A percentile compares a stretch with the other conserved stretches of the same genome.
These are phyloP conservation scores for Boletus rufocinnamomeus DNA, from an alignment of 768 basidiomycete species.

Conservation along the genomic window DNA sequence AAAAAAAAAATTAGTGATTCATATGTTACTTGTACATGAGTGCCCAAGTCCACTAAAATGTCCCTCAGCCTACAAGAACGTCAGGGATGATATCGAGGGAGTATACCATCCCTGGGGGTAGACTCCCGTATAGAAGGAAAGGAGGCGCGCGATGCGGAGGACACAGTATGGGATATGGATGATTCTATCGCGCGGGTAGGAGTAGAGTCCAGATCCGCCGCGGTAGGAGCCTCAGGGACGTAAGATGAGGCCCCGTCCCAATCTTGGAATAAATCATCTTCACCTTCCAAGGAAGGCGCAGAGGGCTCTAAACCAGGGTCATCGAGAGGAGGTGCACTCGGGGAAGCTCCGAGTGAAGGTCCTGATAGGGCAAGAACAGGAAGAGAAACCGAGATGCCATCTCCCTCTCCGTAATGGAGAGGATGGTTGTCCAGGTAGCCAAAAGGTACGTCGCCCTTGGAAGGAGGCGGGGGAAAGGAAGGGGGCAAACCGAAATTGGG, in stretches of 20 bases:
- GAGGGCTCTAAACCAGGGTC: slow-evolving; percentile 44
- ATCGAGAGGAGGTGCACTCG: slow-evolving; percentile 38
- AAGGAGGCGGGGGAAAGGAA: slow-evolving; percentile 37
- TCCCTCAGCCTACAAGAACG: slow-evolving; percentile 5
- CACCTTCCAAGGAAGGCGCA: slow-evolving; percentile 40
- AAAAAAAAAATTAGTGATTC: slow-evolving; percentile 25
- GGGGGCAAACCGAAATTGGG: slow-evolving; percentile 13
- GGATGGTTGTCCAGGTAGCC: slow-evolving; percentile 38
- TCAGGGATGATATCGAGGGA: slow-evolving; percentile 35
- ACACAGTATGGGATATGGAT: background rate
- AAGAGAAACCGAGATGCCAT: slow-evolving; percentile 38
- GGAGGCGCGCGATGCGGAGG: slow-evolving; percentile 5
- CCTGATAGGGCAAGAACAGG: slow-evolving; percentile 44
- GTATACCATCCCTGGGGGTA: slow-evolving; percentile 20
- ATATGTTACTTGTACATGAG: slow-evolving; percentile 28
- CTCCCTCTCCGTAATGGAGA: slow-evolving; percentile 36
- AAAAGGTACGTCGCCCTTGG: slow-evolving; percentile 45
- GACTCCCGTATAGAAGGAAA: slow-evolving; percentile 3
- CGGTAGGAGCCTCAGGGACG: background rate
- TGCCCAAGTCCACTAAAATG: slow-evolving; percentile 11
- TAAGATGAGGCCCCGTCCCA: slow-evolving; percentile 22
- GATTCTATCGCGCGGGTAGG: background rate
- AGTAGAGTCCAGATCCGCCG: slow-evolving; percentile 7
- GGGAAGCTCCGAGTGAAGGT: slow-evolving; percentile 44
- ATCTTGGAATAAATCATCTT: slow-evolving; percentile 22